phyloP scores from a whole-genome alignment of 371 early-diverging fungal species.

The Quaeritorhiza haematococci region DNA sequence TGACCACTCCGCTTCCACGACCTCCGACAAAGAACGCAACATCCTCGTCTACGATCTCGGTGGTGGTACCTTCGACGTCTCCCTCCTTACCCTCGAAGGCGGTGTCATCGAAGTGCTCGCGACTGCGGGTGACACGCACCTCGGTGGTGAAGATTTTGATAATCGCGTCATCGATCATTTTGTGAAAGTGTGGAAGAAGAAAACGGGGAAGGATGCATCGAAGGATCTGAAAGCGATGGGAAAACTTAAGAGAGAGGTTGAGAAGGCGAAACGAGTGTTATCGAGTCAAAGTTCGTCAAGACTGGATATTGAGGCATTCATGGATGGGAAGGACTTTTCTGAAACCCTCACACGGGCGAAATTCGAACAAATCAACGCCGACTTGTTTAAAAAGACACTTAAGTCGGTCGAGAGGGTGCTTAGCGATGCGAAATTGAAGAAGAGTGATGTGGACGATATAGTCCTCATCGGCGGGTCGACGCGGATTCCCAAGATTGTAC shows the following conservation, averaged over 20 bases:
- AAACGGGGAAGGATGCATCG: slow-evolving; percentile 67
- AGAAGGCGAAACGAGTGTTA: slow-evolving; percentile 99
- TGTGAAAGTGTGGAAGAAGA: slow-evolving; percentile 83
- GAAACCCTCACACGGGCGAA: slow-evolving; percentile 83
- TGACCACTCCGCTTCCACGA: slow-evolving; percentile 84
- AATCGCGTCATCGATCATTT: slow-evolving; percentile 77
- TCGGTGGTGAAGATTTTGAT: slow-evolving; percentile 99
- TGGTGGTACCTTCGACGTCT: slow-evolving; percentile 99
- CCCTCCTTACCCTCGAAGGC: slow-evolving; percentile 93
- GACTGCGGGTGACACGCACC: slow-evolving; percentile 94
- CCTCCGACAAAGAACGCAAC: too few relatives aligned
- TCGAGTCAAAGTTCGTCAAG: too few relatives aligned
- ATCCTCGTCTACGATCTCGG: slow-evolving; percentile 99
- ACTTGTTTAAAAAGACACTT: slow-evolving; percentile 86
- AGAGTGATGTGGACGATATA: slow-evolving; percentile 87
- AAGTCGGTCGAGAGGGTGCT: slow-evolving; percentile 94
- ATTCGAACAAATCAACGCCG: slow-evolving; percentile 78
- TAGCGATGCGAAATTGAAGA: slow-evolving; percentile 86
- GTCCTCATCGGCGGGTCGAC: slow-evolving; percentile 99
- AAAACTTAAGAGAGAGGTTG: slow-evolving; percentile 94
- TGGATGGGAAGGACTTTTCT: slow-evolving; percentile 95
- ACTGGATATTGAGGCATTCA: too few relatives aligned
- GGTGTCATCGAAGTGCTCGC: slow-evolving; percentile 98
- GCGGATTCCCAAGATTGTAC: slow-evolving; percentile 95
- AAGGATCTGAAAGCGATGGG: slow-evolving; percentile 88